These are phyloP conservation scores for Angomonas ambiguus DNA, from an alignment of 208 protist species.

Conservation along the genomic window DNA sequence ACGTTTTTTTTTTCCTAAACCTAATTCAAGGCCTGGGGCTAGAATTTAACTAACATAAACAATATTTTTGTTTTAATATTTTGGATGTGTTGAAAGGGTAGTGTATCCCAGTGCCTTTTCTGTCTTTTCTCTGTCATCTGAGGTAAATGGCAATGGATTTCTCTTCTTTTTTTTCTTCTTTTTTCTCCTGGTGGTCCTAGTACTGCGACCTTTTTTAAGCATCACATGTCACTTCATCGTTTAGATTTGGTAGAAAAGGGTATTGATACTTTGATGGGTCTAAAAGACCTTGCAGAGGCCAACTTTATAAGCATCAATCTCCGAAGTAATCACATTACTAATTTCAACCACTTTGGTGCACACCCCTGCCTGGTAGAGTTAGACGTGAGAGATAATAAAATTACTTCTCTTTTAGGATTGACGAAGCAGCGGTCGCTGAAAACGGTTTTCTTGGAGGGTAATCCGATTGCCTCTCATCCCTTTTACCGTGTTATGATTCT, in stretches of 20 bases:
- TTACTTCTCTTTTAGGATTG: constrained; percentile 59
- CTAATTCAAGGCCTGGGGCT: too few relatives aligned
- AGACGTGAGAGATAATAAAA: constrained; percentile 46
- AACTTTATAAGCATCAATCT: constrained; percentile 69
- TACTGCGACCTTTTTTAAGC: too few relatives aligned
- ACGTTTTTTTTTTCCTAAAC: constrained; percentile 1
- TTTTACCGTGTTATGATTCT: constrained; percentile 78
- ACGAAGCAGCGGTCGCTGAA: constrained; percentile 57
- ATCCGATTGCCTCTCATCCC: constrained; percentile 61
- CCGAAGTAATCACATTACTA: constrained; percentile 38
- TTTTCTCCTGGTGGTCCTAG: not conserved
- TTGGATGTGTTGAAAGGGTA: too few relatives aligned
- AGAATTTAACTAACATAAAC: not conserved
- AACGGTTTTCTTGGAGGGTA: constrained; percentile 47
- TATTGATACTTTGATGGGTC: constrained; percentile 46
- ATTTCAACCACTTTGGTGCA: constrained; percentile 71
- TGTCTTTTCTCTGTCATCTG: too few relatives aligned
- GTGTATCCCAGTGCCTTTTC: too few relatives aligned
- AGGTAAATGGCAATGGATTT: not conserved
- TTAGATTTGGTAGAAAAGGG: constrained; percentile 37
- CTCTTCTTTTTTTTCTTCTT: not conserved
- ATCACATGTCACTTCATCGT: constrained; percentile 50
- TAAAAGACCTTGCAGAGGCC: constrained; percentile 25
- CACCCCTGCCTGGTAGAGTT: constrained; percentile 62
- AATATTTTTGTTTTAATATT: too few relatives aligned